phyloP scores from a whole-genome alignment of 805 yeast genomes.

The Kregervanrija delftensis region DNA sequence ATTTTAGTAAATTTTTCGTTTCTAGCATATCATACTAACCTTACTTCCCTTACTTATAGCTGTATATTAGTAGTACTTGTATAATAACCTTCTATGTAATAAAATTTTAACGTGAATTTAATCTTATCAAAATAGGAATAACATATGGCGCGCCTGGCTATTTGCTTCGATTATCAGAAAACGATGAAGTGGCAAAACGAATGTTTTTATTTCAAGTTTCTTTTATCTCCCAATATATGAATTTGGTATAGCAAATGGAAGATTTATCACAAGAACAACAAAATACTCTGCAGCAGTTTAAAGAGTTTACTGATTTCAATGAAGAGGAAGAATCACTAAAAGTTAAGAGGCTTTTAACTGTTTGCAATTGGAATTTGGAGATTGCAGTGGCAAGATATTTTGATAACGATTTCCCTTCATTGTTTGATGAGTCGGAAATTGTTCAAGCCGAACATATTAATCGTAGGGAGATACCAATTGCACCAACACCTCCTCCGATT shows the following conservation, averaged over 20 bases:
- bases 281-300: conserved; percentile 39
- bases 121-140: too few relatives aligned
- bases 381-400: conserved; percentile 54
- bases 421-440: conserved; percentile 13
- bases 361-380: conserved; percentile 56
- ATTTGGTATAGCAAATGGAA: conserved; percentile 10
- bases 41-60: too few relatives aligned
- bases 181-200: neutral
- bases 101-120: too few relatives aligned
- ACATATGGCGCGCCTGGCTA: too few relatives aligned
- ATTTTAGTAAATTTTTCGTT: too few relatives aligned
- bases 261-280: conserved; percentile 31
- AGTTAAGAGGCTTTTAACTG: conserved; percentile 39
- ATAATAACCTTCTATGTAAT: too few relatives aligned
- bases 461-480: neutral
- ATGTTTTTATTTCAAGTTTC: neutral
- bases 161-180: too few relatives aligned
- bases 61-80: too few relatives aligned
- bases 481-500: neutral
- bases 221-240: too few relatives aligned
- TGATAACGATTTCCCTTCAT: conserved; percentile 42
- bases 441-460: neutral
- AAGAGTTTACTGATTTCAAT: conserved; percentile 39
- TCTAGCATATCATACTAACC: too few relatives aligned
- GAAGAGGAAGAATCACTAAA: conserved; percentile 40